Evolutionary conservation across 2,329 filamentous ascomycete genomes (phyloP).

Genomic region (Fusarium hostae): DNA sequence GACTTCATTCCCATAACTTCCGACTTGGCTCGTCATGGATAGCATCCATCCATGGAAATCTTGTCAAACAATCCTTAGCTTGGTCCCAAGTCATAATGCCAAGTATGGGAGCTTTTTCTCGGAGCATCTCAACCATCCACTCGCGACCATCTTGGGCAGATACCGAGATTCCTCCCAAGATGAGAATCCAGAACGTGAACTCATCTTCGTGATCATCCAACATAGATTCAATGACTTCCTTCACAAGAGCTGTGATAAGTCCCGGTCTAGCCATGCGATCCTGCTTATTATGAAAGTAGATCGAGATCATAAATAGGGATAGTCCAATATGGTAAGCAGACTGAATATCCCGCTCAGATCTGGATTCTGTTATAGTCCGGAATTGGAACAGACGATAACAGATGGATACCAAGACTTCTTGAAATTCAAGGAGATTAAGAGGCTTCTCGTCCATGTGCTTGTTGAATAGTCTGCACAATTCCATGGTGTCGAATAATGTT

Average conservation of each 20-base stretch:
- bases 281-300: constrained; percentile 7
- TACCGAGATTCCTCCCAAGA: neutral
- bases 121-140: neutral
- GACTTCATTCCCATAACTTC: neutral
- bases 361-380: too few species aligned
- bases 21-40: neutral
- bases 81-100: neutral
- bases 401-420: neutral
- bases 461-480: neutral
- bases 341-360: too few species aligned
- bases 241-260: neutral
- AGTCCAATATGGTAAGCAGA: neutral
- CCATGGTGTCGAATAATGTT: neutral
- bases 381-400: too few species aligned
- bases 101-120: neutral
- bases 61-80: neutral
- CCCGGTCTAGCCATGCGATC: neutral
- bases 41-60: neutral
- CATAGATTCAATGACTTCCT: rapidly evolving
- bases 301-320: neutral
- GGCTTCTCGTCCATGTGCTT: neutral
- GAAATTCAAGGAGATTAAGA: neutral
- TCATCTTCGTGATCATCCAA: rapidly evolving
- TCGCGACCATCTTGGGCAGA: neutral
- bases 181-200: neutral